Evolutionary conservation across 2,329 filamentous ascomycete species (phyloP), one percentile per base, ranked within the genome.

Genomic region (Cordyceps cicadae): DNA sequence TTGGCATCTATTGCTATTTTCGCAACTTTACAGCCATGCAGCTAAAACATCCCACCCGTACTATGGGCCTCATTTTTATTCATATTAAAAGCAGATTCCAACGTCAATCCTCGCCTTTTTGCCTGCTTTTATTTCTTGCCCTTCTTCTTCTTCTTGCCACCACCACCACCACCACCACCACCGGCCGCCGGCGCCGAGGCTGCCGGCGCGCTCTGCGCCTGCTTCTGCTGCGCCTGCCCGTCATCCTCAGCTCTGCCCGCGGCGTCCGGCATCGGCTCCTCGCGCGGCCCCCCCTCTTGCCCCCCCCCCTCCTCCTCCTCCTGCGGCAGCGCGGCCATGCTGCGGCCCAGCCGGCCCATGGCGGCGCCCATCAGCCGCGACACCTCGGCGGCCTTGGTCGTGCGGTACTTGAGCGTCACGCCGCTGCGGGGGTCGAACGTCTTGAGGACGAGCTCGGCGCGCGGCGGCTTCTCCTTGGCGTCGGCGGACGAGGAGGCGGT

Each of bases 381-480:
- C 11, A 99, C 92, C 76, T 97, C 93, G 21, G 90, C 90, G 21
- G 89, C 90, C 75, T 96, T 96, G 71, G 87, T 88, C 41, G 94
- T 99, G 71, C 85, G 83, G 79, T 97, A 97, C 76, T 97, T 96
- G 64, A 99, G 81, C 63, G 87, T 87, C 62, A 87, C 87, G 69
- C 94, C 94, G 59, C 87, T 88, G 48, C 78, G 78, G 0, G 94
- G 89, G 72, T 97, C 90, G 77, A 87, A 97, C 5, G 94, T 94
- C 78, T 96, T 97, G 63, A 99, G 77, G 4, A 86, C 87, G 56
- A 99, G 86, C 60, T 81, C 84, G 65, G 88, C 92, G 65, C 82
- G 81, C 5, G 86, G 79, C 2, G 83, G 76, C 60, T 81, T 79
- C 5, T 75, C 60, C 52, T 37, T 37, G 34, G 34, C 29, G 24